Base-by-base conservation (phyloP, 768 basidiomycete species). In the Naematelia encephala region DNA sequence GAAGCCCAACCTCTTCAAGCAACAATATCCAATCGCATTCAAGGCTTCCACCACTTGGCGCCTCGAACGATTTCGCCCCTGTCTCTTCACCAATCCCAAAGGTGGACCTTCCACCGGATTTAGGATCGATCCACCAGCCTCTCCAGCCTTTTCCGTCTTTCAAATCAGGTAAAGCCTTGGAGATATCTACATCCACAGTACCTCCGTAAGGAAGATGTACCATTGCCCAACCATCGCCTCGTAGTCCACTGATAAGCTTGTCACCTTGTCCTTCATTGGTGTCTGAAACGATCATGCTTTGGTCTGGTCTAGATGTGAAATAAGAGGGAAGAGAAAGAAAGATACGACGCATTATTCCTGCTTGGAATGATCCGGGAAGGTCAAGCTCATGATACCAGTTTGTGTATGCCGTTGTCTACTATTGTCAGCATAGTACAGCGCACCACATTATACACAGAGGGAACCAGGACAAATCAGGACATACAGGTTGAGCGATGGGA, bases 341-440 rank as follows among this genome's bases (percentile, higher is more conserved):
- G 44, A 57, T 57, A 11, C 30, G 39, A 13, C 55, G 51, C 45
- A 49, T 49, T 14, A 46, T 58, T 5, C 25, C 43, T 11, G 39
- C 59, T 8, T 56, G 28, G 25, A 44, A 56, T 11, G 63, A 58
- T 26, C 62, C 62, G 5, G 54, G 50, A 2, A 64, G 55, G 29
- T 64, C 62, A 3, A 64, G 58, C 50, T 64, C 62, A 5, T 46
- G 57, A 22, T 29, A 62, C 61, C 61, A 62, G 47, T 62, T 54
- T 10, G 56, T 51, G 30, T 47, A 57, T 39, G 61, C 51, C 2
- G 19, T 30, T 19, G 50, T 53, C 51, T 53, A 30, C 14, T 12
- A 16, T 28, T 12, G 47, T 56, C 28, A 29, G 26, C 21, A 19
- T 23, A 11, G 48, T n/a, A n/a, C n/a, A n/a, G n/a, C n/a, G n/a